phyloP scores from a whole-genome alignment of 2,329 filamentous ascomycete species.

The Penicillium concentricum region DNA sequence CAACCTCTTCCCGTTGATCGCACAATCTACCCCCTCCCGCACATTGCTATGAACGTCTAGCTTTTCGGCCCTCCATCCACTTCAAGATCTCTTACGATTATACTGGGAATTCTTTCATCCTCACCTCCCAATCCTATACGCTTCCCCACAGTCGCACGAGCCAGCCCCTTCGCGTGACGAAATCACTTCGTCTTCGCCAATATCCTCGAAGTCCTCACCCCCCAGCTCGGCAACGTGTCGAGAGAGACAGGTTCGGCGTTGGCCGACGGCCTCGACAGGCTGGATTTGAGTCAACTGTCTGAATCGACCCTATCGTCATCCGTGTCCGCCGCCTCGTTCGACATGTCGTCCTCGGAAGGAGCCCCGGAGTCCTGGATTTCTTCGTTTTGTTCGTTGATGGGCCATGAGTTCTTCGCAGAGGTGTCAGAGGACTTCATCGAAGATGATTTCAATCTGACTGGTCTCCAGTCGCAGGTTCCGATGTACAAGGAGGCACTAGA shows the following conservation, averaged over 20 bases:
- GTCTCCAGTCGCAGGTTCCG: conserved; percentile 88
- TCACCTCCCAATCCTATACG: conserved; percentile 4
- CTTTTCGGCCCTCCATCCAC: conserved; percentile 19
- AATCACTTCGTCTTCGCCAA: conserved; percentile 21
- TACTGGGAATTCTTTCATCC: neutral
- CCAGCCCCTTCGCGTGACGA: conserved; percentile 17
- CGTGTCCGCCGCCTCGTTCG: conserved; percentile 39
- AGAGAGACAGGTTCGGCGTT: conserved; percentile 46
- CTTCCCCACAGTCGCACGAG: neutral
- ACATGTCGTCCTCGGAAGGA: conserved; percentile 47
- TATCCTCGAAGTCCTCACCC: conserved; percentile 11
- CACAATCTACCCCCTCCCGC: conserved; percentile 35
- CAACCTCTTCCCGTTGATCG: conserved; percentile 24
- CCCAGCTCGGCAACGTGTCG: conserved; percentile 46
- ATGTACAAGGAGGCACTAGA: conserved; percentile 99
- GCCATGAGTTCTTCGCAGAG: conserved; percentile 98
- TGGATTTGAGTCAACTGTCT: conserved; percentile 48
- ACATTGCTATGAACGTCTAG: conserved; percentile 33
- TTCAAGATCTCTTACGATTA: neutral
- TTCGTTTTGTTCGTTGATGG: conserved; percentile 90
- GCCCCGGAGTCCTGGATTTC: conserved; percentile 92
- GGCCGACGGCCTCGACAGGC: conserved; percentile 50
- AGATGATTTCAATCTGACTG: conserved; percentile 98
- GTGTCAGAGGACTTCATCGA: conserved; percentile 99
- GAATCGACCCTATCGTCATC: conserved; percentile 43